Evolutionary conservation across 345 rosid genomes (phyloP).

Genomic region (Rhizophora apiculata): DNA sequence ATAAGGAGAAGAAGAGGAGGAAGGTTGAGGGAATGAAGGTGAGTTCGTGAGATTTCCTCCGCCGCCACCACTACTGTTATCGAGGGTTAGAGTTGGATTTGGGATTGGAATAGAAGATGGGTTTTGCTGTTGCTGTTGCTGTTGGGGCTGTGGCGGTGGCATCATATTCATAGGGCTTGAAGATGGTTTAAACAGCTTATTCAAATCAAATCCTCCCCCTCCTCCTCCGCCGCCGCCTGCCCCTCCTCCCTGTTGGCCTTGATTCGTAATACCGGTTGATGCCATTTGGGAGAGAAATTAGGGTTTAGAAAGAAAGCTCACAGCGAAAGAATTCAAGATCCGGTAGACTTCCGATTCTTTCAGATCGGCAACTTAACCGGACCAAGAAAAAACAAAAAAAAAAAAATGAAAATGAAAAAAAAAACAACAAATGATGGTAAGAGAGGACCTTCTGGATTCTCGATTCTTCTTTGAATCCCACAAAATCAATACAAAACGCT

Average conservation of each 20-base stretch:
- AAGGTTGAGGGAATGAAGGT: conserved; percentile 27
- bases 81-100: conserved; percentile 1
- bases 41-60: conserved; percentile 22
- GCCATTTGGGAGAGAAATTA: conserved; percentile 20
- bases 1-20: conserved; percentile 30
- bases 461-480: background rate
- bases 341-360: conserved; percentile 3
- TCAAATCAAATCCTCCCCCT: conserved; percentile 32
- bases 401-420: too few species aligned
- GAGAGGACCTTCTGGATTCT: background rate
- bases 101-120: conserved; percentile 1
- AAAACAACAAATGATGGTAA: too few species aligned
- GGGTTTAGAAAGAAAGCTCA: conserved; percentile 1
- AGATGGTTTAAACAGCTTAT: conserved; percentile 37
- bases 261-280: conserved; percentile 32
- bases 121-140: conserved; percentile 21
- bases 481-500: too few species aligned
- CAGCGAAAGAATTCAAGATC: background rate
- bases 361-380: conserved; percentile 2
- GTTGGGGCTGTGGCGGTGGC: conserved; percentile 7
- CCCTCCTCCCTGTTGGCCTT: conserved; percentile 2
- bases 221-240: background rate
- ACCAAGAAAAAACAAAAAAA: too few species aligned
- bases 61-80: too few species aligned
- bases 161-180: conserved; percentile 19